Conservation (phyloP, 768 basidiomycete genomes). For the Hypholoma fasciculare region DNA sequence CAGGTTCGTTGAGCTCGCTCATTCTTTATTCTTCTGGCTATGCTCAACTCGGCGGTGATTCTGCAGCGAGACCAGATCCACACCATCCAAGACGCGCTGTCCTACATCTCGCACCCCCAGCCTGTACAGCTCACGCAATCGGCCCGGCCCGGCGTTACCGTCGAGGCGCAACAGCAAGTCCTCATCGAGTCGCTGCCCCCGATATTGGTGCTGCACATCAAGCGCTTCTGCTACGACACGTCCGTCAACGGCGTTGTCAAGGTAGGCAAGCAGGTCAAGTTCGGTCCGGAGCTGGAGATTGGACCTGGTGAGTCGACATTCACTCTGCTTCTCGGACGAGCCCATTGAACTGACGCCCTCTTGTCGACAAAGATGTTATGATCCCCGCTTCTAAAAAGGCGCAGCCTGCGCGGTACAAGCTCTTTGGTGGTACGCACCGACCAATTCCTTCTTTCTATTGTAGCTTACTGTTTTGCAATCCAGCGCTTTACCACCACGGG, state of each 20-base stretch:
- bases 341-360: too few relatives aligned
- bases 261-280: constrained; percentile 77
- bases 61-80: constrained; percentile 68
- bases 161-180: constrained; percentile 64
- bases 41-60: constrained; percentile 1
- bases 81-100: constrained; percentile 82
- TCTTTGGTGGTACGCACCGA: constrained; percentile 72
- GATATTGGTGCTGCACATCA: constrained; percentile 85
- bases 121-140: constrained; percentile 71
- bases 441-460: not conserved
- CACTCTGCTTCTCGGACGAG: too few relatives aligned
- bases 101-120: constrained; percentile 77
- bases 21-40: not conserved
- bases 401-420: constrained; percentile 62
- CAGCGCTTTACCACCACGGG: constrained; percentile 94
- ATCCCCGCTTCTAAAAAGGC: constrained; percentile 46
- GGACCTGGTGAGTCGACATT: constrained; percentile 35
- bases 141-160: constrained; percentile 51
- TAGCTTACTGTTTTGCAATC: not conserved
- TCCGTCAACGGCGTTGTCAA: constrained; percentile 79
- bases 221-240: constrained; percentile 87
- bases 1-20: constrained; percentile 48
- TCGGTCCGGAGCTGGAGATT: constrained; percentile 77
- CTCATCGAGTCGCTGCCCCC: constrained; percentile 84
- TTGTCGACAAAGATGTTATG: constrained; percentile 43